phyloP scores from a whole-genome alignment of 2,329 filamentous ascomycete genomes.

The Geosmithia morbida region DNA sequence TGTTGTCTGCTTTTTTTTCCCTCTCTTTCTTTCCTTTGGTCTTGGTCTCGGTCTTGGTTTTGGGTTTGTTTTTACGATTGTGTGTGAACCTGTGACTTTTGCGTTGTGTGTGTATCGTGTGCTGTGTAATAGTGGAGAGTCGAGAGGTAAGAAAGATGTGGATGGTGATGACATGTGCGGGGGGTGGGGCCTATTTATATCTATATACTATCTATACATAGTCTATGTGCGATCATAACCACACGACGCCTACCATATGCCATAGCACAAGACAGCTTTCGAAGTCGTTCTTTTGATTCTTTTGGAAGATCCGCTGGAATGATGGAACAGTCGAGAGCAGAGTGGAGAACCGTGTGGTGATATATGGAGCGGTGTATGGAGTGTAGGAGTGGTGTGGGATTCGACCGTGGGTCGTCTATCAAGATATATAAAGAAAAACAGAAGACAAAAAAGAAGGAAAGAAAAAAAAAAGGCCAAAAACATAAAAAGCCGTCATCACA shows the following conservation, averaged over 20 bases:
- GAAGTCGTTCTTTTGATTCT: too few relatives aligned
- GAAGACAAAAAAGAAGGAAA: too few relatives aligned
- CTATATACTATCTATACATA: too few relatives aligned
- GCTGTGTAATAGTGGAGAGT: too few relatives aligned
- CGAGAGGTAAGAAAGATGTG: too few relatives aligned
- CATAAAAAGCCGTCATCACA: background rate
- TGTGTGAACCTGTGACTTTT: background rate
- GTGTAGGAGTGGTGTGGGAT: background rate
- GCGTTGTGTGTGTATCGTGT: background rate
- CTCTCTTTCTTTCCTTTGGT: too few relatives aligned
- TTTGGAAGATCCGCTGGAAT: too few relatives aligned
- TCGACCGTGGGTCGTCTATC: background rate
- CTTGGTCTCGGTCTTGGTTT: background rate
- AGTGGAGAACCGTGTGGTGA: background rate
- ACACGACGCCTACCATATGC: too few relatives aligned
- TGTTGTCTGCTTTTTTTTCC: constrained; percentile 13
- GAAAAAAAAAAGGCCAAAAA: background rate
- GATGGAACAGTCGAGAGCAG: background rate
- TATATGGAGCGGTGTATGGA: background rate
- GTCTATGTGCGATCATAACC: too few relatives aligned
- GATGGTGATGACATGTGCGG: too few relatives aligned
- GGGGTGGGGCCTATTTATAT: too few relatives aligned
- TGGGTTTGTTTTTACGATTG: background rate
- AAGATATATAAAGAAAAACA: background rate
- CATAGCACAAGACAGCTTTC: too few relatives aligned